Percentiles rank a stretch among this genome's conserved stretches.
Conservation (phyloP, 2,329 filamentous ascomycete genomes). For the Claviceps arundinis region DNA sequence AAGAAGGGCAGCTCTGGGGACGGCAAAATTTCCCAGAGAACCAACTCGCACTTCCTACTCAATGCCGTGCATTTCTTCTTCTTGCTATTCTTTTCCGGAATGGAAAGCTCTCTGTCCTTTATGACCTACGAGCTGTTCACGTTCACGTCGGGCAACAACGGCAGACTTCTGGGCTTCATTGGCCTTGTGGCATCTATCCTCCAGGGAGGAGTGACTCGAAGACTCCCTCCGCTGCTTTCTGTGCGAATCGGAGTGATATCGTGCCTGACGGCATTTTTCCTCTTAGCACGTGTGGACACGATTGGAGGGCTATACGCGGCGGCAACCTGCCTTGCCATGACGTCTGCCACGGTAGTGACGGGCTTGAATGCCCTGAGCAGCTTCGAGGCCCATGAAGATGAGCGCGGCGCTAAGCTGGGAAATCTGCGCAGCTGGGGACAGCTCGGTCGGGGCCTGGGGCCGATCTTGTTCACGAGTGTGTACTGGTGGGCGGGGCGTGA, state of each 20-base stretch:
- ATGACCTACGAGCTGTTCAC: slow-evolving; percentile 92
- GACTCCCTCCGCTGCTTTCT: slow-evolving; percentile 66
- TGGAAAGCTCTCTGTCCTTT: slow-evolving; percentile 96
- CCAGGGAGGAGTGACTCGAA: slow-evolving; percentile 81
- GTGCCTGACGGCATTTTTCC: slow-evolving; percentile 66
- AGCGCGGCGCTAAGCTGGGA: slow-evolving; percentile 78
- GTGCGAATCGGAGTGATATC: slow-evolving; percentile 68
- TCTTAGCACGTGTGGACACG: slow-evolving; percentile 58
- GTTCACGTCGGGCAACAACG: slow-evolving; percentile 68
- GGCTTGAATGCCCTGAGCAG: slow-evolving; percentile 84
- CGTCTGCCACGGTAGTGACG: slow-evolving; percentile 88
- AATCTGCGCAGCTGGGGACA: slow-evolving; percentile 74
- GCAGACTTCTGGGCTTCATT: slow-evolving; percentile 77
- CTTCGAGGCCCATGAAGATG: slow-evolving; percentile 68
- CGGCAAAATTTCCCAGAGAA: slow-evolving; percentile 32
- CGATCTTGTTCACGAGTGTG: slow-evolving; percentile 79
- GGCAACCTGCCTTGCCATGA: slow-evolving; percentile 73
- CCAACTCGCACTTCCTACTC: slow-evolving; percentile 71
- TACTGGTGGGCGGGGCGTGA: slow-evolving; percentile 98
- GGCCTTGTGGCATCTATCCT: slow-evolving; percentile 84
- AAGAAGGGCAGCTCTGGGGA: slow-evolving; percentile 3
- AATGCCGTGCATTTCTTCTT: slow-evolving; percentile 83
- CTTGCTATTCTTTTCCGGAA: slow-evolving; percentile 91
- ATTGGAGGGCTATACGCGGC: slow-evolving; percentile 65
- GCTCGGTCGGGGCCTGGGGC: slow-evolving; percentile 73